Conservation (phyloP, 371 early-diverging fungal species). For the Mucor sp. region DNA sequence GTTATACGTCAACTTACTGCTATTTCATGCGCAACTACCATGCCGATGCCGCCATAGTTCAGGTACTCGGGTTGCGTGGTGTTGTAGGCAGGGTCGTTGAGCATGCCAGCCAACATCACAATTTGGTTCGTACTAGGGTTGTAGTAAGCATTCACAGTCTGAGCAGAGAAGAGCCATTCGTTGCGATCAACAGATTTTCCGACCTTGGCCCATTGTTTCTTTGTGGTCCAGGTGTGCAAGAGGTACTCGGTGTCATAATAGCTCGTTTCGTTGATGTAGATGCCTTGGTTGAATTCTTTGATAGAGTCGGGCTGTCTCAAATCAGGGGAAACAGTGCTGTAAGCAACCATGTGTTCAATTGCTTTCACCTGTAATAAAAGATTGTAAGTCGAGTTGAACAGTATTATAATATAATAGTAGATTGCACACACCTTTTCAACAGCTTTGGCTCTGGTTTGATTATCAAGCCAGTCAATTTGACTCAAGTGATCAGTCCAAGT, state of each 20-base stretch:
- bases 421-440: conserved; percentile 47
- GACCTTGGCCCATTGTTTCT: conserved; percentile 28
- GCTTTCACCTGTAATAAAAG: conserved; percentile 10
- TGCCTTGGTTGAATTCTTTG: conserved; percentile 37
- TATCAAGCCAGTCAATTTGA: conserved; percentile 59
- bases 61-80: conserved; percentile 49
- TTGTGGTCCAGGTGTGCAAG: conserved; percentile 29
- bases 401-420: too few relatives aligned
- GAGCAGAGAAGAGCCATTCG: conserved; percentile 49
- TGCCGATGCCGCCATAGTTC: conserved; percentile 66
- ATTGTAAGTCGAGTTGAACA: too few relatives aligned
- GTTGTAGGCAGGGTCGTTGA: conserved; percentile 47
- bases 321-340: conserved; percentile 54
- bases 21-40: conserved; percentile 63
- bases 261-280: conserved; percentile 31
- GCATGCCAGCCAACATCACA: conserved; percentile 62
- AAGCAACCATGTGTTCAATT: conserved; percentile 52
- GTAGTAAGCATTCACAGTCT: conserved; percentile 54
- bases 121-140: conserved; percentile 34
- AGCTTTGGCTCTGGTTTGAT: conserved; percentile 49
- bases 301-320: conserved; percentile 44
- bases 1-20: conserved; percentile 37
- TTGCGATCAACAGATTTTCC: conserved; percentile 40
- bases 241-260: conserved; percentile 55
- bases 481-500: conserved; percentile 45